phyloP scores from a whole-genome alignment of 164 flowering plant genomes.

The Magnolia changhungtana region DNA sequence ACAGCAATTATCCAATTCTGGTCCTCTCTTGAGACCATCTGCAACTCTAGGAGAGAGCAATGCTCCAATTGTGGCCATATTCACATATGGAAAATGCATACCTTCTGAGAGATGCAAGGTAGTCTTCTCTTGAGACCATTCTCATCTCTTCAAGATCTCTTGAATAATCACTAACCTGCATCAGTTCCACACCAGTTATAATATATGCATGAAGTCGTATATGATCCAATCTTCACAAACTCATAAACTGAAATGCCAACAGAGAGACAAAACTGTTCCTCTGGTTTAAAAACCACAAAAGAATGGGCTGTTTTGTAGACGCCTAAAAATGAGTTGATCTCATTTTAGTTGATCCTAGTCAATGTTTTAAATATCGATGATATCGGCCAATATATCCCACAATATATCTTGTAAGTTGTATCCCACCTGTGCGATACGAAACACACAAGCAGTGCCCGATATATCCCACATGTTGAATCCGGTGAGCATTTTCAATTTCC shows the following conservation, averaged over 20 bases:
- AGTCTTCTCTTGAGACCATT: constrained; percentile 89
- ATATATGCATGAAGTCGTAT: background rate
- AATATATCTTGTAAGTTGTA: too few relatives aligned
- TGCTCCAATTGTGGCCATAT: background rate
- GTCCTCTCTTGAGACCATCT: background rate
- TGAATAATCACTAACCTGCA: constrained; percentile 91
- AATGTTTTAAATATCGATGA: too few relatives aligned
- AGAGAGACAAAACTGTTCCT: background rate
- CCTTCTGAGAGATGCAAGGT: constrained; percentile 96
- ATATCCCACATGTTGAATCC: too few relatives aligned
- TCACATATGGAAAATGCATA: constrained; percentile 16
- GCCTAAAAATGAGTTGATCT: too few relatives aligned
- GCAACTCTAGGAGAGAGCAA: background rate
- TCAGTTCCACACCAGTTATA: background rate
- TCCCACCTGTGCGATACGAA: too few relatives aligned
- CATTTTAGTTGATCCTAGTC: too few relatives aligned
- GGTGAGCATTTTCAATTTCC: too few relatives aligned
- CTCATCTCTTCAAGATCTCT: constrained; percentile 99
- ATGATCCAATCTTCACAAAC: background rate
- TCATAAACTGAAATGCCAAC: background rate
- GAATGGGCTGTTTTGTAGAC: too few relatives aligned
- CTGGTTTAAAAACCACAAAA: too few relatives aligned
- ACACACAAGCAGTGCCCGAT: too few relatives aligned
- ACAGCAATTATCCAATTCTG: too few relatives aligned
- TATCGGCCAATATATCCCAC: too few relatives aligned